Evolutionary conservation across 306 rosid genomes (phyloP).

Genomic region (Citrullus colocynthis): DNA sequence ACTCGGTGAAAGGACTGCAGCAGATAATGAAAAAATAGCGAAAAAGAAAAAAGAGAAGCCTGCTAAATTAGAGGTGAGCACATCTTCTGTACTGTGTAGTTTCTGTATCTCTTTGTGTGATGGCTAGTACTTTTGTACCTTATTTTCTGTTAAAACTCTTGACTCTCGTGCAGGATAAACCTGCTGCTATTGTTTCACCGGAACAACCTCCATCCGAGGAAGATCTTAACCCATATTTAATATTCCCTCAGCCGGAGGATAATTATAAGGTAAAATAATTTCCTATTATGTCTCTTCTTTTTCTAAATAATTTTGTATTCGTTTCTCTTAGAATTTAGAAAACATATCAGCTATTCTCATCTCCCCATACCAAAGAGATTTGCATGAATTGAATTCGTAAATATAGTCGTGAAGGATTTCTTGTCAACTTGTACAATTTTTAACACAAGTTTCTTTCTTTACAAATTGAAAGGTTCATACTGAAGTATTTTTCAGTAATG

Average conservation of each 20-base stretch:
- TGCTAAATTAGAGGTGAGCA: constrained; percentile 66
- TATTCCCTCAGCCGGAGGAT: constrained; percentile 77
- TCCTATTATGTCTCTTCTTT: neutral
- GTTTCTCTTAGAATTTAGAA: neutral
- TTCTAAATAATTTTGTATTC: neutral
- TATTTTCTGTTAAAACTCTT: constrained; percentile 2
- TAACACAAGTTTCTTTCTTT: neutral
- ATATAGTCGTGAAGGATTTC: neutral
- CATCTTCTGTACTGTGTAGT: neutral
- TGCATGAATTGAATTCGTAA: neutral
- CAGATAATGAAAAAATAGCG: constrained; percentile 69
- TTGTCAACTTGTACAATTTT: neutral
- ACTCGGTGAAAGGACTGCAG: constrained; percentile 86
- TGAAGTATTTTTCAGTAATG: constrained; percentile 73
- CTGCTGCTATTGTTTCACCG: constrained; percentile 29
- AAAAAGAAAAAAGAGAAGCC: constrained; percentile 89
- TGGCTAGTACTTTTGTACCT: neutral
- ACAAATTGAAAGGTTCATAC: constrained; percentile 69
- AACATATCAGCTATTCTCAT: neutral
- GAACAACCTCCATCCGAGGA: constrained; percentile 67
- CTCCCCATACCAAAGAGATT: neutral
- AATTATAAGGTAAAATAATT: constrained; percentile 53
- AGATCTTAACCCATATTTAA: constrained; percentile 64
- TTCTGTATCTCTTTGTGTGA: constrained; percentile 3
- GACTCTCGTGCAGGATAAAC: constrained; percentile 35